Evolutionary conservation across 1,284 basidiomycete species (phyloP).

Genomic region (Xerocomus amazonicus): DNA sequence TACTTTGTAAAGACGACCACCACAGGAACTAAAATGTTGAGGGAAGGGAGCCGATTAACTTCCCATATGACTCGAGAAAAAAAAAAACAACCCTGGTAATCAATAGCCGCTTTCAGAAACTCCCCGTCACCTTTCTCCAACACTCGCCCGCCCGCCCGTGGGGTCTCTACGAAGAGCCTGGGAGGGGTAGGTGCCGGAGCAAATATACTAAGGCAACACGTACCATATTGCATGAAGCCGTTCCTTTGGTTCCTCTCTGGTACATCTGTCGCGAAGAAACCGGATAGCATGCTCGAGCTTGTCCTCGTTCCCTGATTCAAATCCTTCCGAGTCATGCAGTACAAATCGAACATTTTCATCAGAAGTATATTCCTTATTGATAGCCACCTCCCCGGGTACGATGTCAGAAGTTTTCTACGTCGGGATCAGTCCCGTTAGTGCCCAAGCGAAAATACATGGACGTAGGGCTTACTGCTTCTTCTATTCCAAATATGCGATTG

Average conservation of each 20-base stretch:
- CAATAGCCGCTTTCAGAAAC: slow-evolving; percentile 1
- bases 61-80: not conserved
- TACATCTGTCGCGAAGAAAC: slow-evolving; percentile 5
- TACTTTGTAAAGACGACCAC: slow-evolving; percentile 3
- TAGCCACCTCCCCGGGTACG: slow-evolving; percentile 2
- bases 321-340: slow-evolving; percentile 9
- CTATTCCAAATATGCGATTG: slow-evolving; percentile 10
- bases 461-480: not conserved
- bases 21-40: not conserved
- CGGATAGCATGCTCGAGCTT: slow-evolving; percentile 3
- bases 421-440: not conserved
- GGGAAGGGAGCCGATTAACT: not conserved
- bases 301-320: slow-evolving; percentile 1
- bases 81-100: slow-evolving; percentile 1
- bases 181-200: not conserved
- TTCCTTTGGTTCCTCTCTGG: slow-evolving; percentile 1
- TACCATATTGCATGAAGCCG: slow-evolving; percentile 8
- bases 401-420: slow-evolving; percentile 6
- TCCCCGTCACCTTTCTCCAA: slow-evolving; percentile 10
- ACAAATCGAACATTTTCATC: slow-evolving; percentile 10
- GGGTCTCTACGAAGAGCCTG: slow-evolving; percentile 11
- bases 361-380: slow-evolving; percentile 8
- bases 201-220: not conserved
- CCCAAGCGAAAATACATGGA: not conserved
- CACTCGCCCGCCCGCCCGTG: slow-evolving; percentile 8